Base-by-base conservation (phyloP, 2,329 filamentous ascomycete genomes). In the Penicillium brasilianum region DNA sequence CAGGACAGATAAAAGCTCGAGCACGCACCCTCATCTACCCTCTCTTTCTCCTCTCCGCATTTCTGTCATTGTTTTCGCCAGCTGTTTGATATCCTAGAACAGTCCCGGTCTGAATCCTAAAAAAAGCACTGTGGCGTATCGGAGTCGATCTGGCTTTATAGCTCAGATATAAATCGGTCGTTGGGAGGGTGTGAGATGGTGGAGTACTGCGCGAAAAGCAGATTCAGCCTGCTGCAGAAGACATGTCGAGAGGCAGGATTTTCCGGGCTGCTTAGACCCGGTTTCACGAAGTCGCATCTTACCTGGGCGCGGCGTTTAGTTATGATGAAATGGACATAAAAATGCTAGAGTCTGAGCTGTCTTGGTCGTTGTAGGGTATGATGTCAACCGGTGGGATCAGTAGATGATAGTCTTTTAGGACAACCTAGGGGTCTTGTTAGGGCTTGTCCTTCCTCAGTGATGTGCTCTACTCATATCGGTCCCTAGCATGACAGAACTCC, bases 251-350 rank as follows among this genome's bases (percentile, higher is more conserved):
- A 62, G 57, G 51, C 36, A 57, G 43, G 44, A 39, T 51, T 18
- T 44, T 59, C 61, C 55, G 56, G 60, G 57, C 51, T 44, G 57
- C 51, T 48, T 65, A 50, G 63, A 65, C 60, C 67, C 66, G 63
- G 59, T 61, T 60, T 72, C 65, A 72, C 62, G 71, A 73, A 68
- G 68, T 66, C 63, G 69, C 65, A 66, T 69, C 67, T 70, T 65
- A 63, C 56, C 56, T 64, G 59, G 61, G 64, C 63, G 65, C 68
- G 66, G 69, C 67, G 66, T 72, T 67, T 66, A 71, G 64, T 70
- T 66, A 74, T 69, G 71, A 74, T 69, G 70, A 72, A 70, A 75
- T 74, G 71, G 69, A 72, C 67, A 72, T 73, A 71, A 66, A 69
- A 66, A 66, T 66, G 62, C 63, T 68, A 69, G 63, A 63, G 58